A percentile compares a stretch with the other conserved stretches of the same genome.
These are phyloP conservation scores for Debaryomyces singareniensis DNA, from an alignment of 1,139 yeast genomes.

Conservation along the genomic window DNA sequence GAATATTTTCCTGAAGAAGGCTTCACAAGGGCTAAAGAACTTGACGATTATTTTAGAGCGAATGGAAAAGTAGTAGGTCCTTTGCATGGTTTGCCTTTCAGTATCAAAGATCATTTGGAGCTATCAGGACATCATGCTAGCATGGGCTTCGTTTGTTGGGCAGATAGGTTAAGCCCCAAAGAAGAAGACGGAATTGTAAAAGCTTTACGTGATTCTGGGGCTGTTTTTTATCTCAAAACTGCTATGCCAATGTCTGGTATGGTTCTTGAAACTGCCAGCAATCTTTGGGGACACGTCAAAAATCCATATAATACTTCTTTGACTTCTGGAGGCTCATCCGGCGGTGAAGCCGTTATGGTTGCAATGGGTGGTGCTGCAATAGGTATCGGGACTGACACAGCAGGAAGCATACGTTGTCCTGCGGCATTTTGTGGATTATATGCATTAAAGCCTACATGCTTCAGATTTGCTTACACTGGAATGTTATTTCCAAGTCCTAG, in stretches of 20 bases:
- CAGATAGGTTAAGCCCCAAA: conserved; percentile 14
- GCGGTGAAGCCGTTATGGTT: conserved; percentile 22
- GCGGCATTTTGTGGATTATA: conserved; percentile 48
- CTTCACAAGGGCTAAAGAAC: conserved; percentile 21
- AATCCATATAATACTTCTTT: conserved; percentile 17
- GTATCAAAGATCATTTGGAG: conserved; percentile 11
- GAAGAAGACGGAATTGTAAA: conserved; percentile 17
- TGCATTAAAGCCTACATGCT: conserved; percentile 44
- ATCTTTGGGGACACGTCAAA: conserved; percentile 13
- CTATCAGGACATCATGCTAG: conserved; percentile 9
- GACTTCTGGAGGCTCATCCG: conserved; percentile 21
- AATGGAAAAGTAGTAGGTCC: conserved; percentile 2
- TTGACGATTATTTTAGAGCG: conserved; percentile 16
- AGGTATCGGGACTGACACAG: conserved; percentile 55
- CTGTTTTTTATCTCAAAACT: conserved; percentile 9
- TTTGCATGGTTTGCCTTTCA: conserved; percentile 10
- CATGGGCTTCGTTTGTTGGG: conserved; percentile 10
- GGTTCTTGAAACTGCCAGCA: conserved; percentile 12
- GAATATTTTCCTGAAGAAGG: conserved; percentile 29
- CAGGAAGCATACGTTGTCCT: conserved; percentile 57
- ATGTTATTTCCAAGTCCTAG: conserved; percentile 7
- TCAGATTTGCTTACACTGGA: conserved; percentile 10
- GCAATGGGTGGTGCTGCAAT: conserved; percentile 13
- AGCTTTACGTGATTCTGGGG: conserved; percentile 10
- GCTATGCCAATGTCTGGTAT: conserved; percentile 11